Evolutionary conservation across 2,329 filamentous ascomycete species (phyloP), one percentile per base, ranked within the genome.

Genomic region (Boeremia exigua): DNA sequence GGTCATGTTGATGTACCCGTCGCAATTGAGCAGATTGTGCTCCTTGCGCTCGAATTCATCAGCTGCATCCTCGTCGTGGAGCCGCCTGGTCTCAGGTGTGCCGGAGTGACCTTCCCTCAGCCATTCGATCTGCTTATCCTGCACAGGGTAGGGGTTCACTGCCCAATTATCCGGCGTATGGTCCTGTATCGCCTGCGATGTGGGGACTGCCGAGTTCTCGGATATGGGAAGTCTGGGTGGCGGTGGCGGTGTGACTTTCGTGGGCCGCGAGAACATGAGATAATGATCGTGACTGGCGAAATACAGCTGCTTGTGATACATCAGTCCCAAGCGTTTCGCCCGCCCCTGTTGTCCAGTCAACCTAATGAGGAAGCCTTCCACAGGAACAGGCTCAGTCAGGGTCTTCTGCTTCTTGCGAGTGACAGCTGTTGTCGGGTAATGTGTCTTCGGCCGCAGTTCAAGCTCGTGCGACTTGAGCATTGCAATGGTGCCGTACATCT

Each of bases 401-500:
- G 75, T 75, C 70, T 64, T 77, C 19, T 72, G 65, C 53, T 74
- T 75, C 56, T 72, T 75, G 6, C 72, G 72, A 1, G 73, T 72
- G 23, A 77, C 75, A 4, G 79, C 76, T 14, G 71, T 78, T 2
- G 84, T 85, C 2, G 86, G 82, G 63, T 88, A 89, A 67, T 89
- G 87, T 49, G 83, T 77, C 67, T 88, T 88, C 0, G 86, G 86
- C 3, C 86, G 81, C 34, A 89, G 71, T 68, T 89, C 86, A 14
- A 89, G 80, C 46, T 89, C 86, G 66, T 89, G 86, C 2, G 86
- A 85, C 45, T 81, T 82, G 60, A 84, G 79, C 86, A 89, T 88
- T 29, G 85, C 87, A 60, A 89, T 85, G 0, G 86, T 84, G 32
- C 87, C 87, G 60, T 88, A 88, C 86, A 89, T 89, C 57, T 84